A percentile compares a stretch with the other conserved stretches of the same genome.
phyloP scores from a whole-genome alignment of 2,329 filamentous ascomycete genomes.

The Lecanicillium sp. region DNA sequence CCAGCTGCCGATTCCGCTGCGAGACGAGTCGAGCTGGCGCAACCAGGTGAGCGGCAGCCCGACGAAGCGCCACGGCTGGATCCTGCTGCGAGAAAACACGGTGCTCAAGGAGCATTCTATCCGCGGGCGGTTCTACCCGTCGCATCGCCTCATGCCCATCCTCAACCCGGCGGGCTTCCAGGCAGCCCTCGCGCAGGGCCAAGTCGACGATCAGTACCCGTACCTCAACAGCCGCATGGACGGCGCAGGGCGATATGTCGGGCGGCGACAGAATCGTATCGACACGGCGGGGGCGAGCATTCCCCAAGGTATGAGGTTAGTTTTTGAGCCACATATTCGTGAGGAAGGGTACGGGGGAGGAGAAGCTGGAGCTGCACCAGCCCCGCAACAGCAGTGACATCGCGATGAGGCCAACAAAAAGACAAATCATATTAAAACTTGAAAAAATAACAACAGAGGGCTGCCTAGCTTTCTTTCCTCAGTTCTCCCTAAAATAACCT shows the following conservation, averaged over 20 bases:
- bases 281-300: conserved; percentile 38
- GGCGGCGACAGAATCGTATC: conserved; percentile 29
- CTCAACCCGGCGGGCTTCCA: conserved; percentile 33
- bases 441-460: not conserved
- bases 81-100: conserved; percentile 36
- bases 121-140: conserved; percentile 51
- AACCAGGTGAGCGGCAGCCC: conserved; percentile 23
- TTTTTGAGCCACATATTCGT: conserved; percentile 26
- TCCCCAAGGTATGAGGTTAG: conserved; percentile 23
- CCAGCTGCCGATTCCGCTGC: conserved; percentile 31
- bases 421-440: not conserved
- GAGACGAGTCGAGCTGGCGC: conserved; percentile 32
- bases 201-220: conserved; percentile 35
- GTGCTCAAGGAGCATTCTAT: conserved; percentile 39
- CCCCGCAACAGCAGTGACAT: too few relatives aligned
- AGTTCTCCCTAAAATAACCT: too few relatives aligned
- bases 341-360: conserved; percentile 20
- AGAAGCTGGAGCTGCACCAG: too few relatives aligned
- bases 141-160: conserved; percentile 43
- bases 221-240: conserved; percentile 47
- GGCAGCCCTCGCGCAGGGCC: conserved; percentile 26
- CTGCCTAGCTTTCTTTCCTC: too few relatives aligned
- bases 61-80: conserved; percentile 27
- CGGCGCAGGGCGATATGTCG: conserved; percentile 31
- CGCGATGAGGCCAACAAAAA: not conserved